Conservation (phyloP, 164 flowering plant species). For the Amborella trichopoda region DNA sequence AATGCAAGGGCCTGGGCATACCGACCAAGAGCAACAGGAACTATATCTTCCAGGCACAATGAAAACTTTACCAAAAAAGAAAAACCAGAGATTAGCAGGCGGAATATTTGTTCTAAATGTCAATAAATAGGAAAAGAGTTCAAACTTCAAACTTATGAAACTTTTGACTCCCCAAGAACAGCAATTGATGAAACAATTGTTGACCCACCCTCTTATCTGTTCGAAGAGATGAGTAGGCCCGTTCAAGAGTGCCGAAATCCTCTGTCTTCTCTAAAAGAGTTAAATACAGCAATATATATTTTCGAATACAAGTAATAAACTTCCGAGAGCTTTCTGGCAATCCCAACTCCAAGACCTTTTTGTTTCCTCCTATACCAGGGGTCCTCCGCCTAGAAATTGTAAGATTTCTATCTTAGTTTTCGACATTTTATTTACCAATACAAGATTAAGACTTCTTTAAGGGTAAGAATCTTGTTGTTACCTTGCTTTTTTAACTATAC, state of each 20-base stretch:
- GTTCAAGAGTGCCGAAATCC: constrained; percentile 72
- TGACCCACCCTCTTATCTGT: constrained; percentile 97
- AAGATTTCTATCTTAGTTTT: too few species aligned
- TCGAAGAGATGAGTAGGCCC: constrained; percentile 72
- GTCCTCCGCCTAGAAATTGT: constrained; percentile 78
- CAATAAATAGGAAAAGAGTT: too few species aligned
- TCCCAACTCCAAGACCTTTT: constrained; percentile 70
- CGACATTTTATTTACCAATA: too few species aligned
- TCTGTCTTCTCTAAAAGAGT: constrained; percentile 74
- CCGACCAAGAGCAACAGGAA: constrained; percentile 88
- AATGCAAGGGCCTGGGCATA: constrained; percentile 47
- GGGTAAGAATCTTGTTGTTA: too few species aligned
- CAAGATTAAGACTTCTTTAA: too few species aligned
- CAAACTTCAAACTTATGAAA: too few species aligned
- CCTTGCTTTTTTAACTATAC: constrained; percentile 95
- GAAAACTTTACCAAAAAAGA: constrained; percentile 63
- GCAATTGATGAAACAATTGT: too few species aligned
- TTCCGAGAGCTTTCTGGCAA: constrained; percentile 91
- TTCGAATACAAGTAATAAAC: constrained; percentile 90
- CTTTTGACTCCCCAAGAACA: too few species aligned
- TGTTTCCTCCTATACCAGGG: constrained; percentile 57
- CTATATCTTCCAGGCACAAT: constrained; percentile 93
- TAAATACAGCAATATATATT: constrained; percentile 73
- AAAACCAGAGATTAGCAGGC: too few species aligned
- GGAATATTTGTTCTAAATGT: too few species aligned